Evolutionary conservation across 345 rosid species (phyloP).

Genomic region (Citrus sinensis): DNA sequence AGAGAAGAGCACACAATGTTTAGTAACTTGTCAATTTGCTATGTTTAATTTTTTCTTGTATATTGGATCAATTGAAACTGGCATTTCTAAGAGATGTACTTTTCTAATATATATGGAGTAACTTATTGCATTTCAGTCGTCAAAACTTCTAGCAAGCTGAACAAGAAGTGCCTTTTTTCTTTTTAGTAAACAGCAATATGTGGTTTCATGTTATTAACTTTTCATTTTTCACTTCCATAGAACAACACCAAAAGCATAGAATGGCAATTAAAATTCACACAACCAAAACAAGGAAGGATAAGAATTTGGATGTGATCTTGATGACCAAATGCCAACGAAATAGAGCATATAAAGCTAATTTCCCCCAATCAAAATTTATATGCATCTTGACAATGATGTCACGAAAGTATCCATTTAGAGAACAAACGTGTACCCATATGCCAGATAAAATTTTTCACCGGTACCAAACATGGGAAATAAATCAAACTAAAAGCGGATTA

Average conservation of each 20-base stretch:
- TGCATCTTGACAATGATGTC: background rate
- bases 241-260: background rate
- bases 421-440: background rate
- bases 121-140: too few relatives aligned
- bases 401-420: background rate
- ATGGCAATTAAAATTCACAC: background rate
- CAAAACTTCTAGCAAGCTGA: too few relatives aligned
- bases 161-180: too few relatives aligned
- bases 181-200: too few relatives aligned
- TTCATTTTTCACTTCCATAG: background rate
- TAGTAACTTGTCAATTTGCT: background rate
- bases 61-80: background rate
- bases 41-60: background rate
- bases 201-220: slow-evolving; percentile 15
- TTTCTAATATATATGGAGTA: background rate
- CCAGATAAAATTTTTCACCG: background rate
- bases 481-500: background rate
- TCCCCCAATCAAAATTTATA: background rate
- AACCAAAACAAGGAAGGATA: background rate
- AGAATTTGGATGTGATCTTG: background rate
- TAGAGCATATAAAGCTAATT: background rate
- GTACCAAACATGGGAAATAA: background rate
- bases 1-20: background rate
- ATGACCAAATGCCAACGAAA: background rate
- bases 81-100: background rate